phyloP scores from a whole-genome alignment of 495 filamentous ascomycete species.

The Aspergillus coremiiformis region DNA sequence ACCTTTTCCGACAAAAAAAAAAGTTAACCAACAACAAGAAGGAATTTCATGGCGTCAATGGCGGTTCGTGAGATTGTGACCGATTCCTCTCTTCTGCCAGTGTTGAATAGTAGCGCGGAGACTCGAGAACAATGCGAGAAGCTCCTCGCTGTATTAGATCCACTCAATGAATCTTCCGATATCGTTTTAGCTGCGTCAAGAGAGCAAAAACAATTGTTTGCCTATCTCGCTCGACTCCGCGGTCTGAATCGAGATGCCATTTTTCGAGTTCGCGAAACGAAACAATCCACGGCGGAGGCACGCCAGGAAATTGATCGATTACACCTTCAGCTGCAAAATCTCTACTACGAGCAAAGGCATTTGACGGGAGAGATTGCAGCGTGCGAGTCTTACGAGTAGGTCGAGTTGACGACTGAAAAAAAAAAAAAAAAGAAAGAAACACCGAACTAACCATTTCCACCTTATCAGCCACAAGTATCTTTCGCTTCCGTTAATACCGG shows the following conservation, averaged over 20 bases:
- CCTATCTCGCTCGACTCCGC: constrained; percentile 74
- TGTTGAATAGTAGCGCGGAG: constrained; percentile 60
- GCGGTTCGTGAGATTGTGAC: constrained; percentile 55
- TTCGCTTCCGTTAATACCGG: constrained; percentile 72
- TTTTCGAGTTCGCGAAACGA: constrained; percentile 76
- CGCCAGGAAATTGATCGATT: constrained; percentile 85
- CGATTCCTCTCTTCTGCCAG: constrained; percentile 61
- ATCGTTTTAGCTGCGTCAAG: constrained; percentile 57
- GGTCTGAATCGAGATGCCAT: constrained; percentile 74
- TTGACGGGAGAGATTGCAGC: constrained; percentile 82
- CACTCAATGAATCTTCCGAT: constrained; percentile 40
- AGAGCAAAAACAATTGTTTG: constrained; percentile 71
- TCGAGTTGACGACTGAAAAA: no score
- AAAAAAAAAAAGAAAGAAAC: no score
- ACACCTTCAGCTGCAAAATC: constrained; percentile 88
- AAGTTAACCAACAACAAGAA: no score
- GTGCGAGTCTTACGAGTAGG: constrained; percentile 88
- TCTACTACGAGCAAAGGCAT: constrained; percentile 93
- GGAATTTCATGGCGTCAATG: constrained; percentile 34
- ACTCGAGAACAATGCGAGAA: constrained; percentile 65
- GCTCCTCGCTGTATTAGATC: constrained; percentile 57
- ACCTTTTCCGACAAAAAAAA: no score
- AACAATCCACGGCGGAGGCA: constrained; percentile 75
- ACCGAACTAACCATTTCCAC: no score
- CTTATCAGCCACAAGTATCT: constrained; percentile 71